Evolutionary conservation across 2,329 filamentous ascomycete genomes (phyloP).

Genomic region (Davidsoniella eucalypti): DNA sequence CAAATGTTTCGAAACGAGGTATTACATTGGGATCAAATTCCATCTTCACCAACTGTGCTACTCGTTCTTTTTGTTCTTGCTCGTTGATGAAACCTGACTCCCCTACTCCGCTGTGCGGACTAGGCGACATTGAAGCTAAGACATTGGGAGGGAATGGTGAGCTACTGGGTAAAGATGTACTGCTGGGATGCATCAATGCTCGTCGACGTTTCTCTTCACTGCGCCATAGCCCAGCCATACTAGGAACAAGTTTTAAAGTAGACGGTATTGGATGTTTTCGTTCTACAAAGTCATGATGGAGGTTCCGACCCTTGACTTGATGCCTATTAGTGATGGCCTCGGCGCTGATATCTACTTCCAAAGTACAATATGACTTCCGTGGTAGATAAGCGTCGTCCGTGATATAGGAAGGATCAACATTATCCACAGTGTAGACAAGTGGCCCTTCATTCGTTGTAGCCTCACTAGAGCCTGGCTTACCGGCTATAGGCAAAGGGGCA

Average conservation of each 20-base stretch:
- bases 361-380: slow-evolving; percentile 68
- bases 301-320: slow-evolving; percentile 54
- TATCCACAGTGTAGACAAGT: slow-evolving; percentile 33
- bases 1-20: slow-evolving; percentile 47
- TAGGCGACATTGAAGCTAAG: slow-evolving; percentile 76
- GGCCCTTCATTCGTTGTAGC: slow-evolving; percentile 71
- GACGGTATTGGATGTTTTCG: slow-evolving; percentile 42
- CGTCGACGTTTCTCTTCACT: slow-evolving; percentile 74
- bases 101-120: slow-evolving; percentile 33
- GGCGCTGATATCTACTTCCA: slow-evolving; percentile 81
- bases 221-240: slow-evolving; percentile 85
- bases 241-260: slow-evolving; percentile 73
- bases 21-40: slow-evolving; percentile 38
- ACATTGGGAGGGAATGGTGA: slow-evolving; percentile 49
- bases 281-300: slow-evolving; percentile 83
- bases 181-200: neutral
- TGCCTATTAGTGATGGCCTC: slow-evolving; percentile 74
- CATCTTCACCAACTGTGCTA: slow-evolving; percentile 44
- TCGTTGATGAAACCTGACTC: slow-evolving; percentile 83
- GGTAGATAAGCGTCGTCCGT: slow-evolving; percentile 52
- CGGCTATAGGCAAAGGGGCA: slow-evolving; percentile 52
- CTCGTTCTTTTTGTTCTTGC: slow-evolving; percentile 55
- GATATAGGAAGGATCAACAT: slow-evolving; percentile 14
- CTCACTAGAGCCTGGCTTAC: slow-evolving; percentile 38
- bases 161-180: slow-evolving; percentile 21